Base-by-base conservation (phyloP, 75 land plant species). In the Selaginella tamariscina region DNA sequence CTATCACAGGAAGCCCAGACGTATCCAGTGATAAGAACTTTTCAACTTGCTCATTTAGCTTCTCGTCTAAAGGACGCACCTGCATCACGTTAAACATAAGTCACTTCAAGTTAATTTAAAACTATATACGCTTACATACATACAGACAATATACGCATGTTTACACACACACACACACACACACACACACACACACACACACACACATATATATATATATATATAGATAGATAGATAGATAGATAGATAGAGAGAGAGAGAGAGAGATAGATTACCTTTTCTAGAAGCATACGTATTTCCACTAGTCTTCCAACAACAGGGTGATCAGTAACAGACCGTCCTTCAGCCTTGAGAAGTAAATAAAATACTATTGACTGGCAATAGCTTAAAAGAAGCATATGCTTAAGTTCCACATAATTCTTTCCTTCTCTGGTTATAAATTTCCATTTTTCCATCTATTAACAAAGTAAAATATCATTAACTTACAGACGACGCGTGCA, bases 61-160 rank as follows among this genome's bases (percentile, higher is more conserved):
- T 88, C 69, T 86, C 88, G 44, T 91, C 97, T 59, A 91, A 76
- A 28, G 92, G 86, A 0, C 94, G 89, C 68, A 91, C 80, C 97
- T 91, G 81, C 32, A 55, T 15, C 49, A 39, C 5, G 49, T 5
- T 39, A 39, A 39, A 39, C 5, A 39, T 5, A 39, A 39, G 11
- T 39, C 49, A 39, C 11, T 5, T 5, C 11, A 39, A 39, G 15
- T 39, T 39, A 39, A 39, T 5, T 39, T 39, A 5, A 15, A 5
- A 39, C 5, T 39, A 39, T 18, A n/a, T n/a, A n/a, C n/a, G n/a
- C n/a, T n/a, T n/a, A n/a, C n/a, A n/a, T n/a, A n/a, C n/a, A n/a
- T n/a, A n/a, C n/a, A n/a, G n/a, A n/a, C n/a, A n/a, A n/a, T n/a
- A n/a, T n/a, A n/a, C n/a, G n/a, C n/a, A n/a, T n/a, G n/a, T n/a